These are phyloP conservation scores for Flaveria ramosissima DNA, from an alignment of 129 eudicot genomes.

Conservation along the genomic window DNA sequence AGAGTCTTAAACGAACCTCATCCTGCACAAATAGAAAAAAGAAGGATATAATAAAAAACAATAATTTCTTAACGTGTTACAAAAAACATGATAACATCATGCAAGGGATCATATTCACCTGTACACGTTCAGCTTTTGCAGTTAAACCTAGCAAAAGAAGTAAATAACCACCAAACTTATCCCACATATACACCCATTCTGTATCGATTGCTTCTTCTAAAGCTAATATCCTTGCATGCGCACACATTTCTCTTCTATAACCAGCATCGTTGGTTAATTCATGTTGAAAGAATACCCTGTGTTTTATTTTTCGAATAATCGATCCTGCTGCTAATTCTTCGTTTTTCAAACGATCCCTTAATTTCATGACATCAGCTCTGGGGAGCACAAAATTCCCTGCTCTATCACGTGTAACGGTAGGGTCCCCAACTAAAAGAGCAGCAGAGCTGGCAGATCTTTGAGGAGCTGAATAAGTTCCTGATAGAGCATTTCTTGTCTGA, in stretches of 20 bases:
- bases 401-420: conserved; percentile 77
- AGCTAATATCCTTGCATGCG: conserved; percentile 98
- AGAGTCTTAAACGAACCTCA: conserved; percentile 91
- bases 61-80: not conserved
- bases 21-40: conserved; percentile 52
- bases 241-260: conserved; percentile 87
- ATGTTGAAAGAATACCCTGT: conserved; percentile 48
- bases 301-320: conserved; percentile 52
- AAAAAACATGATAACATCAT: not conserved
- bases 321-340: conserved; percentile 97
- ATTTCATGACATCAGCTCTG: conserved; percentile 91
- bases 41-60: not conserved
- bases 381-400: conserved; percentile 98
- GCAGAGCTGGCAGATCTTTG: conserved; percentile 99
- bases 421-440: conserved; percentile 98
- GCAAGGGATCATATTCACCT: conserved; percentile 50
- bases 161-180: conserved; percentile 95
- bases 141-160: conserved; percentile 95
- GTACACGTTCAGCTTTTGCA: conserved; percentile 98
- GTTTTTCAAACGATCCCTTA: conserved; percentile 89
- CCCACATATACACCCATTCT: conserved; percentile 99
- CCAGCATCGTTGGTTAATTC: conserved; percentile 71
- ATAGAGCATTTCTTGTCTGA: conserved; percentile 93
- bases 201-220: conserved; percentile 99
- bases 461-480: conserved; percentile 99